Evolutionary conservation across 768 basidiomycete genomes (phyloP), one percentile per base, ranked within the genome.

Genomic region (Xanthoconium purpureum): DNA sequence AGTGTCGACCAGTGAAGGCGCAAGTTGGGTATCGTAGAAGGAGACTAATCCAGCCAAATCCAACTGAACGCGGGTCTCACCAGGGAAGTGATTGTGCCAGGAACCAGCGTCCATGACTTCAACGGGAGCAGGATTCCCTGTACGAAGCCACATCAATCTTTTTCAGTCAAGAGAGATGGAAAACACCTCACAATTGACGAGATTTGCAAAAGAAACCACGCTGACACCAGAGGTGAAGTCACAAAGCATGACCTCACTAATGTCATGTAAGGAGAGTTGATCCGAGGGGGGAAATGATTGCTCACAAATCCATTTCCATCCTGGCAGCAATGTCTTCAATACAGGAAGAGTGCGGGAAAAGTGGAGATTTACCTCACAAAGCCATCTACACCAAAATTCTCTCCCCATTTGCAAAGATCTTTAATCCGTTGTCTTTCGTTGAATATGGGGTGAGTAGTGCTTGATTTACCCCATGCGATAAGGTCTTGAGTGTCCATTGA

Each of bases 401-500:
- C 70, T 13, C 77, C 80, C 77, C 80, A 80, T 6, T 70, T 53
- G 62, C 81, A 82, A 18, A 81, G 61, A 3, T 66, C 67, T 5
- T 47, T 28, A 2, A 82, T 71, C 40, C 79, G 72, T 42, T 67
- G 51, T 18, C 52, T 47, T 18, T 83, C 81, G 2, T 66, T 50
- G 2, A 18, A 47, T 7, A 65, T 45, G 62, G 48, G 51, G 29
- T 63, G 64, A 3, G 60, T 50, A 17, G 24, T 24, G 24, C 48
- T 32, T 3, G 68, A 33, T 40, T 60, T 46, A 1, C 78, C 78
- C 78, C 78, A 83, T 20, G 60, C 51, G 5, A 82, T n/a, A 17
- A 81, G 63, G 52, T 82, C 81, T 54, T 82, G 80, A 12, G 68
- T 73, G 49, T 82, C 78, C 71, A 82, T 56, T 5, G 76, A 48